These are phyloP conservation scores for Trametes cubensis DNA, from an alignment of 768 basidiomycete genomes.

Conservation along the genomic window DNA sequence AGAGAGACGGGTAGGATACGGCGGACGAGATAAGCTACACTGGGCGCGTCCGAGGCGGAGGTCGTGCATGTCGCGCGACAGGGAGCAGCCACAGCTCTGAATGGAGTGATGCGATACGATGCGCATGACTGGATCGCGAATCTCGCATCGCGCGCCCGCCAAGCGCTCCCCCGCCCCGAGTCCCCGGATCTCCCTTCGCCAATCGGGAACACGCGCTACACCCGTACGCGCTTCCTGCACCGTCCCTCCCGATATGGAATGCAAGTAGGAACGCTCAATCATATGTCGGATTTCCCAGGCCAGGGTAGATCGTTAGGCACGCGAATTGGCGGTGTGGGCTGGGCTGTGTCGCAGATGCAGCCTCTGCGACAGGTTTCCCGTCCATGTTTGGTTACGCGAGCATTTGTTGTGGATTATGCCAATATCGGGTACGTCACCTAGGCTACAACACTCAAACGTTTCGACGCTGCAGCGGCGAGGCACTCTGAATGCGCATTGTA, in stretches of 20 bases:
- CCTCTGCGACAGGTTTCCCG: no score
- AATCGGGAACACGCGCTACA: constrained; percentile 1
- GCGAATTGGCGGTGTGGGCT: background rate
- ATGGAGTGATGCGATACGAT: background rate
- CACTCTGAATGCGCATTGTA: no score
- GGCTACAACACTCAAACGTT: no score
- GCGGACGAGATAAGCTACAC: background rate
- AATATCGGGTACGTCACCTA: no score
- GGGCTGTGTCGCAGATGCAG: background rate
- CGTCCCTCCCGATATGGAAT: constrained; percentile 7
- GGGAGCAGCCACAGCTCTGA: no score
- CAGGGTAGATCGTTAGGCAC: background rate
- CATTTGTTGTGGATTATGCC: no score
- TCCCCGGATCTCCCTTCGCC: background rate
- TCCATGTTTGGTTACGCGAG: no score
- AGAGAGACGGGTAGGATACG: background rate
- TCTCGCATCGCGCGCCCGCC: no score
- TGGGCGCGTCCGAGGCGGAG: background rate
- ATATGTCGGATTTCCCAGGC: no score
- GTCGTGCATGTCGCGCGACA: background rate
- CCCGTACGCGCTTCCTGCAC: background rate
- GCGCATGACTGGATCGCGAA: no score
- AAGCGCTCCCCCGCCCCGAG: background rate
- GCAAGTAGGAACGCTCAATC: constrained; percentile 1
- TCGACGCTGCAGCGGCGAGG: no score